phyloP scores from a whole-genome alignment of 2,329 filamentous ascomycete species.

The Pseudogymnoascus sp. region DNA sequence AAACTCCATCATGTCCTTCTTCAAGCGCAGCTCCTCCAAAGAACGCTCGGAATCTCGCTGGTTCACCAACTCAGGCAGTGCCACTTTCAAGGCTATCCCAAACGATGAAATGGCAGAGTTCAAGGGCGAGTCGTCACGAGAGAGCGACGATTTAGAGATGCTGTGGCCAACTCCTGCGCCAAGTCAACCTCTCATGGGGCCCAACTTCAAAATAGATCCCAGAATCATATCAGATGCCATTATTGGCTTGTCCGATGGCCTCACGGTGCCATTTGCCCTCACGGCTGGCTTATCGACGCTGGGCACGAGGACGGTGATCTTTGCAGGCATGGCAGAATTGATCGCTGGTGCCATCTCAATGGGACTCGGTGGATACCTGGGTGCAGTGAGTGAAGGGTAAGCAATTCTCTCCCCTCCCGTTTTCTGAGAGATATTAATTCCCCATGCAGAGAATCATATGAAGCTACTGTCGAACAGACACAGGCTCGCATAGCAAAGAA shows the following conservation, averaged over 20 bases:
- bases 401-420: conserved; percentile 14
- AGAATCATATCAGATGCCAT: conserved; percentile 47
- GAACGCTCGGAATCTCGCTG: background rate
- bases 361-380: conserved; percentile 56
- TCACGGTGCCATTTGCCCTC: conserved; percentile 58
- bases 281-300: conserved; percentile 50
- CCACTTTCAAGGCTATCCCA: conserved; percentile 3
- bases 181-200: background rate
- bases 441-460: conserved; percentile 27
- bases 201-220: conserved; percentile 24
- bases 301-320: conserved; percentile 48
- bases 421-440: background rate
- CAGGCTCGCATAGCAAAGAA: conserved; percentile 24
- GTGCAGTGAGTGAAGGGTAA: conserved; percentile 42
- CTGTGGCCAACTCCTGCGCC: background rate
- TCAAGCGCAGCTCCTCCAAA: conserved; percentile 3
- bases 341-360: conserved; percentile 57
- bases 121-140: background rate
- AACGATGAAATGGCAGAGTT: background rate
- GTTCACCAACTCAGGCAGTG: background rate
- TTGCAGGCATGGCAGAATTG: conserved; percentile 55
- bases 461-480: conserved; percentile 25
- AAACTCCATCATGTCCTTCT: background rate
- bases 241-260: conserved; percentile 55
- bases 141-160: conserved; percentile 9